phyloP scores from a whole-genome alignment of 1,139 yeast genomes.

The Yamadazyma atlantica region DNA sequence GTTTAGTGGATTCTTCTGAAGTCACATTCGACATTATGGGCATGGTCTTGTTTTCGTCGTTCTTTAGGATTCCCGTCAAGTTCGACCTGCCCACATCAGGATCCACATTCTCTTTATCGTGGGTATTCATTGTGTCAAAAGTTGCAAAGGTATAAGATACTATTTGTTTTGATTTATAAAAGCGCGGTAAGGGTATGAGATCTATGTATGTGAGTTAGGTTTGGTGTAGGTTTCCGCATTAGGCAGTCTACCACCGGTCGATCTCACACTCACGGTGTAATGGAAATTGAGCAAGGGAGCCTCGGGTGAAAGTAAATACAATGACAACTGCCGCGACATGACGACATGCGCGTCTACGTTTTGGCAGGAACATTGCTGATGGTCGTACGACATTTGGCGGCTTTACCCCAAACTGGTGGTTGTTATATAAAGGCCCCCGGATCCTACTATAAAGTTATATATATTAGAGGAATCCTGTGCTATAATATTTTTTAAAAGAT shows the following conservation, averaged over 20 bases:
- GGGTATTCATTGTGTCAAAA: slow-evolving; percentile 4
- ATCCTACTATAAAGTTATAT: too few relatives aligned
- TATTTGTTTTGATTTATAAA: too few relatives aligned
- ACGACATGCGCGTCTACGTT: not conserved
- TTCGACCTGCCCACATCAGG: slow-evolving; percentile 8
- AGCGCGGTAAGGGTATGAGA: too few relatives aligned
- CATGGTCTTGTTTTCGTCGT: slow-evolving; percentile 8
- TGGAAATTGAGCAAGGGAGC: not conserved
- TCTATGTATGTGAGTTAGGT: too few relatives aligned
- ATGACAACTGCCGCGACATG: not conserved
- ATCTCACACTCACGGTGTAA: not conserved
- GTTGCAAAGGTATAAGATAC: too few relatives aligned
- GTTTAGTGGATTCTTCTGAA: slow-evolving; percentile 16
- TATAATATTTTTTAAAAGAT: too few relatives aligned
- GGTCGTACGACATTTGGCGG: not conserved
- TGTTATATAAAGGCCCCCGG: slow-evolving; percentile 2
- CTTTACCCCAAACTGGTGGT: not conserved
- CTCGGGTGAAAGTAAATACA: slow-evolving; percentile 2
- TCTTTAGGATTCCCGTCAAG: slow-evolving; percentile 10
- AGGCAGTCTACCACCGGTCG: not conserved
- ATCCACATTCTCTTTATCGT: slow-evolving; percentile 17
- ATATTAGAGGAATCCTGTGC: too few relatives aligned
- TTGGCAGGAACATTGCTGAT: not conserved
- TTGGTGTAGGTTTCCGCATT: not conserved
- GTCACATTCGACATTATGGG: slow-evolving; percentile 3